These are phyloP conservation scores for Pulveroboletus sp. DNA, from an alignment of 1,284 basidiomycete genomes.

Conservation along the genomic window DNA sequence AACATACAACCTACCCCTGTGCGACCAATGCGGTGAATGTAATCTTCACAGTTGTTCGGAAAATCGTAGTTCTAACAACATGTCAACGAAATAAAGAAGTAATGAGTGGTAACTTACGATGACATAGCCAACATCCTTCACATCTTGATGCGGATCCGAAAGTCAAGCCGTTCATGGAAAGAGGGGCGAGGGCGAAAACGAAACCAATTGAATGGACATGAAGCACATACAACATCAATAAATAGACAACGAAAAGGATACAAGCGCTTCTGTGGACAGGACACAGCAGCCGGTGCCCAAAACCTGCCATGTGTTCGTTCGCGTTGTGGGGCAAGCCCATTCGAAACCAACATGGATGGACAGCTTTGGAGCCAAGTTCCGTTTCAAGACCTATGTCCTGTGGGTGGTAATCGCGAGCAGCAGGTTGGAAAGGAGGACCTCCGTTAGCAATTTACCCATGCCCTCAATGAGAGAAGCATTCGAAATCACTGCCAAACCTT, in stretches of 20 bases:
- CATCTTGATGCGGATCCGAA: slow-evolving; percentile 59
- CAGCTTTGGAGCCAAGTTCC: no score
- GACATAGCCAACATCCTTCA: slow-evolving; percentile 93
- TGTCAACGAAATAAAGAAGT: slow-evolving; percentile 26
- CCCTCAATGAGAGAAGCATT: slow-evolving; percentile 25
- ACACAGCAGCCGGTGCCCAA: slow-evolving; percentile 32
- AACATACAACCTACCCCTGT: slow-evolving; percentile 61
- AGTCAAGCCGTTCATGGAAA: slow-evolving; percentile 36
- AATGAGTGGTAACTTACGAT: slow-evolving; percentile 59
- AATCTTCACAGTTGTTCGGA: slow-evolving; percentile 95
- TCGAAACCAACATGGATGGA: slow-evolving; percentile 28
- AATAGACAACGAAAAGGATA: slow-evolving; percentile 41
- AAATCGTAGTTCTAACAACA: slow-evolving; percentile 86
- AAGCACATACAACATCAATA: slow-evolving; percentile 58
- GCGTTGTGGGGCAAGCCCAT: slow-evolving; percentile 21
- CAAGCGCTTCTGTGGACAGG: slow-evolving; percentile 57
- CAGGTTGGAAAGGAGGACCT: slow-evolving; percentile 20
- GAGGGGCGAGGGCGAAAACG: slow-evolving; percentile 39
- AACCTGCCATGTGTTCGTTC: slow-evolving; percentile 29
- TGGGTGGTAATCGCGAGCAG: slow-evolving; percentile 31
- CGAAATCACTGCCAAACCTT: slow-evolving; percentile 33
- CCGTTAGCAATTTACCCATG: slow-evolving; percentile 31
- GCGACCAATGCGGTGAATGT: slow-evolving; percentile 92
- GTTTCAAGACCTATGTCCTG: slow-evolving; percentile 30
- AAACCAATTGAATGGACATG: slow-evolving; percentile 40